Evolutionary conservation across 2,329 filamentous ascomycete species (phyloP).

Genomic region (Fusarium nanum): DNA sequence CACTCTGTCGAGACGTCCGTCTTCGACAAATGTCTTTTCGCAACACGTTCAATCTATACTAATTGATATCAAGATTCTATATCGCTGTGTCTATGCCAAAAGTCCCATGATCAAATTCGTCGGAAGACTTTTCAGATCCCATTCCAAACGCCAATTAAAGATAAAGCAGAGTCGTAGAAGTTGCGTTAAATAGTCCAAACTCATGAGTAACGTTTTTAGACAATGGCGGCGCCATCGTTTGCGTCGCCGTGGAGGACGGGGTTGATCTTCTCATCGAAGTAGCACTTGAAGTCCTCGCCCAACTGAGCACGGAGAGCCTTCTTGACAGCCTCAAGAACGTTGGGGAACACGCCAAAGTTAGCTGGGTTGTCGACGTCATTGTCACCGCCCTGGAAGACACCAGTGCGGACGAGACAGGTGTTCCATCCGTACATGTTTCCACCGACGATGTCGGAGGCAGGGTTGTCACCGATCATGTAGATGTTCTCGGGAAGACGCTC

Average conservation of each 20-base stretch:
- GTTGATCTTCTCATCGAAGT: constrained; percentile 78
- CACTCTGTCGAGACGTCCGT: not conserved
- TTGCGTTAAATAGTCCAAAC: constrained; percentile 8
- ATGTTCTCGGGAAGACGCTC: constrained; percentile 74
- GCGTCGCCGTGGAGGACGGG: constrained; percentile 65
- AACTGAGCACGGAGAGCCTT: constrained; percentile 74
- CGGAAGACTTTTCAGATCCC: constrained; percentile 27
- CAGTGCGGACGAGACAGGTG: constrained; percentile 80
- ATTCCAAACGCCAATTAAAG: constrained; percentile 27
- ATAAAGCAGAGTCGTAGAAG: constrained; percentile 12
- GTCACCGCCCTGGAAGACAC: constrained; percentile 80
- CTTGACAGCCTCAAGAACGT: constrained; percentile 76
- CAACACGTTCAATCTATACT: constrained; percentile 35
- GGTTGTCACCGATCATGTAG: constrained; percentile 91
- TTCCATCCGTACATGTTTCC: constrained; percentile 88
- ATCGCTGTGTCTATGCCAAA: constrained; percentile 39
- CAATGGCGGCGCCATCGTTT: constrained; percentile 42
- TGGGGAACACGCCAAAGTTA: constrained; percentile 79
- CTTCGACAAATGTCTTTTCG: not conserved
- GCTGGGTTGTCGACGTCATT: constrained; percentile 83
- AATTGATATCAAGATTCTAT: constrained; percentile 42
- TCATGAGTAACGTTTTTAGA: constrained; percentile 19
- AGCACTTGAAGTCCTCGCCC: constrained; percentile 78
- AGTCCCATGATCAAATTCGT: constrained; percentile 35
- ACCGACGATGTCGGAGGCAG: constrained; percentile 60